phyloP scores from a whole-genome alignment of 768 basidiomycete genomes.

The Grammothele lineata region DNA sequence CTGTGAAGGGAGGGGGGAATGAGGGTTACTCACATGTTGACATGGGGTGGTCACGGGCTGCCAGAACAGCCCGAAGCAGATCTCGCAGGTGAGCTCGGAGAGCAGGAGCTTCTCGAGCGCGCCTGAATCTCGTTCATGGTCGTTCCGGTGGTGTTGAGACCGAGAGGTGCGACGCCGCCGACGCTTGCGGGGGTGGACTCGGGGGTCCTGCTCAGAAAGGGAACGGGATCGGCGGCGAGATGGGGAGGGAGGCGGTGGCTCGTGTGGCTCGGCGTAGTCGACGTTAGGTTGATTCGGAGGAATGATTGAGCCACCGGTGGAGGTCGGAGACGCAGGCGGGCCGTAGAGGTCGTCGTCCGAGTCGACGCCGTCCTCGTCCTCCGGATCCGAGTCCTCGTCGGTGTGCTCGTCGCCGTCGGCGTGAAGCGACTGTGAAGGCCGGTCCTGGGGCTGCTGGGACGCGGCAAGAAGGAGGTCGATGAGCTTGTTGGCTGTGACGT shows the following conservation, averaged over 20 bases:
- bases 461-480: constrained; percentile 37
- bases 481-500: constrained; percentile 59
- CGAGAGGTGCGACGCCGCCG: constrained; percentile 28
- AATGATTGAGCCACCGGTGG: not conserved
- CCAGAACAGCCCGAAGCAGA: constrained; percentile 81
- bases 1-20: no score
- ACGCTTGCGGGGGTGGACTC: constrained; percentile 27
- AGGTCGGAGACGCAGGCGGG: not conserved
- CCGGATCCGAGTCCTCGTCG: constrained; percentile 23
- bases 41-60: constrained; percentile 92
- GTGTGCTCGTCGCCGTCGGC: constrained; percentile 23
- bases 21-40: constrained; percentile 89
- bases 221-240: constrained; percentile 6
- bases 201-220: constrained; percentile 11
- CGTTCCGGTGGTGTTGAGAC: constrained; percentile 23
- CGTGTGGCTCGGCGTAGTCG: not conserved
- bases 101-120: constrained; percentile 64
- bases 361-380: no score
- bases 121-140: constrained; percentile 27
- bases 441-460: not conserved
- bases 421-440: constrained; percentile 2
- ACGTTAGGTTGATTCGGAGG: not conserved
- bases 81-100: constrained; percentile 80
- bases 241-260: not conserved
- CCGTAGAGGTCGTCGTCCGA: constrained; percentile 15